Conservation (phyloP, 805 yeast genomes). For the Clavispora vitiphila region DNA sequence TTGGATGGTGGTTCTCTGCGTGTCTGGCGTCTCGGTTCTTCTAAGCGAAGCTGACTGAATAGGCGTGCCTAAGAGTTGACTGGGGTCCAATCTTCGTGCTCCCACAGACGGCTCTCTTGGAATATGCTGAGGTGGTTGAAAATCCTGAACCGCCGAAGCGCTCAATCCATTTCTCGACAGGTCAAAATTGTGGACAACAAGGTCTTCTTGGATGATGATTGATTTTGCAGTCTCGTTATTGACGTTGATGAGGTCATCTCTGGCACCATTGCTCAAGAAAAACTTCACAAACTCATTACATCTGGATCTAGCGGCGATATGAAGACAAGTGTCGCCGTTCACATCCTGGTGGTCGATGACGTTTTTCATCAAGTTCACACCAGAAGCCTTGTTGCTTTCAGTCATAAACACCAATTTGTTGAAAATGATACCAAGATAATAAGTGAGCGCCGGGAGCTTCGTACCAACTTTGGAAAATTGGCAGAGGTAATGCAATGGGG, state of each 20-base stretch:
- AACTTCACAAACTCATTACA: constrained; percentile 70
- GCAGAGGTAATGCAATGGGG: constrained; percentile 84
- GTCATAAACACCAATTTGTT: constrained; percentile 58
- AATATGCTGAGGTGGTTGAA: neutral
- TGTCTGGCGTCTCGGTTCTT: constrained; percentile 37
- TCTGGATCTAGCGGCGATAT: constrained; percentile 68
- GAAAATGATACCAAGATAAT: constrained; percentile 72
- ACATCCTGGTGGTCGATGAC: constrained; percentile 74
- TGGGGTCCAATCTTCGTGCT: neutral
- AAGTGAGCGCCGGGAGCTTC: constrained; percentile 73
- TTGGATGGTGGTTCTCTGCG: constrained; percentile 41
- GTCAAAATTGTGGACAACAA: constrained; percentile 18
- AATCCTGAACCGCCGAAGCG: neutral
- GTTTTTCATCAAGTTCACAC: constrained; percentile 54
- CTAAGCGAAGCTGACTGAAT: constrained; percentile 8
- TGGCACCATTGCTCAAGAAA: constrained; percentile 81
- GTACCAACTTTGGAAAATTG: constrained; percentile 60
- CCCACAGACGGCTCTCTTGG: neutral
- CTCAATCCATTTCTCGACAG: neutral
- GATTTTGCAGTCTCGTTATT: constrained; percentile 41
- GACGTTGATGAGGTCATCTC: constrained; percentile 44
- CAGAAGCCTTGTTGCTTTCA: constrained; percentile 19
- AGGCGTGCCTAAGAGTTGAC: constrained; percentile 12
- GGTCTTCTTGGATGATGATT: constrained; percentile 36
- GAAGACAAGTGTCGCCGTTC: constrained; percentile 82